Evolutionary conservation across 2,329 filamentous ascomycete species (phyloP).

Genomic region (Clonostachys sp.): DNA sequence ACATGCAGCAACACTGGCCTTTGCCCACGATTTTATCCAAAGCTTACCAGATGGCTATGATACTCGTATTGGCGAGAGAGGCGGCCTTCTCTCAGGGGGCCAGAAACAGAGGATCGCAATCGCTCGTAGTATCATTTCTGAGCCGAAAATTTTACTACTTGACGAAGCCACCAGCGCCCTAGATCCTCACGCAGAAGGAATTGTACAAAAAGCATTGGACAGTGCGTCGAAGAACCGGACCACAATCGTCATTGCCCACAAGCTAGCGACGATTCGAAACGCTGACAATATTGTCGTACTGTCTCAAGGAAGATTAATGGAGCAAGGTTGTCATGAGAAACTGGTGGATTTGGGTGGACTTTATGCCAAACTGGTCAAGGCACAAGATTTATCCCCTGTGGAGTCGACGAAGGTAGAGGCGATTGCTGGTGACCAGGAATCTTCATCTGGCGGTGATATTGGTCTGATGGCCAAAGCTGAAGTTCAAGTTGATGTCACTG

Average conservation of each 20-base stretch:
- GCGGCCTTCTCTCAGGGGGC: slow-evolving; percentile 58
- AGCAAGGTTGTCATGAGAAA: slow-evolving; percentile 31
- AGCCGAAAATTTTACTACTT: slow-evolving; percentile 47
- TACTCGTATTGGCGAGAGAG: slow-evolving; percentile 57
- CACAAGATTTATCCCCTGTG: slow-evolving; percentile 7
- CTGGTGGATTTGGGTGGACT: slow-evolving; percentile 5
- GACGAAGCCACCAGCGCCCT: slow-evolving; percentile 58
- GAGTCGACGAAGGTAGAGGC: too few relatives aligned
- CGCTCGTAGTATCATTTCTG: slow-evolving; percentile 22
- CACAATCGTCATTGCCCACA: slow-evolving; percentile 57
- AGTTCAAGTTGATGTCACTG: too few relatives aligned
- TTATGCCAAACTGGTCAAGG: slow-evolving; percentile 10
- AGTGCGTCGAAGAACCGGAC: slow-evolving; percentile 47
- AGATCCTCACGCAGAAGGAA: slow-evolving; percentile 25
- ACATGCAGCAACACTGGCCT: slow-evolving; percentile 41
- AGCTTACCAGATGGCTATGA: slow-evolving; percentile 40
- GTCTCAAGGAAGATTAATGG: slow-evolving; percentile 45
- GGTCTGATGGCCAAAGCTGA: too few relatives aligned
- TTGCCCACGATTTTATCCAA: slow-evolving; percentile 44
- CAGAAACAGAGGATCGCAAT: slow-evolving; percentile 63
- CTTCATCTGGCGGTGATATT: too few relatives aligned
- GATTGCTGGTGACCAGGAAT: too few relatives aligned
- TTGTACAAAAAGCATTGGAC: slow-evolving; percentile 47
- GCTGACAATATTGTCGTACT: slow-evolving; percentile 59
- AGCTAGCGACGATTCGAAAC: slow-evolving; percentile 46